Percentiles rank a stretch among this genome's conserved stretches.
Conservation (phyloP, 2,329 filamentous ascomycete genomes). For the Monosporascus sp. region DNA sequence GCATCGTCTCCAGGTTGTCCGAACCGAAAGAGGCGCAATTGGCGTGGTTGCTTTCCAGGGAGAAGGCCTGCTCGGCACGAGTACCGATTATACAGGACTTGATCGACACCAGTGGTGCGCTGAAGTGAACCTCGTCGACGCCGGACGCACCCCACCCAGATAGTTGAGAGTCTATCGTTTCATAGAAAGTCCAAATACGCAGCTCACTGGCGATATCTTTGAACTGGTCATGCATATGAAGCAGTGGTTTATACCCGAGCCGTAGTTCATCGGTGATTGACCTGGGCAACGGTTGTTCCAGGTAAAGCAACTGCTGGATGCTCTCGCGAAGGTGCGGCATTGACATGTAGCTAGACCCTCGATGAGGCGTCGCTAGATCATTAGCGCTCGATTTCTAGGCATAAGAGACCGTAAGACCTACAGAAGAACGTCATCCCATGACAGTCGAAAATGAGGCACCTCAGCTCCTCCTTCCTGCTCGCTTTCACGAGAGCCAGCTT, state of each 20-base stretch:
- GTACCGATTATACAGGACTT: slow-evolving; percentile 49
- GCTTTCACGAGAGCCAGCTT: slow-evolving; percentile 52
- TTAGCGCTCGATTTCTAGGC: slow-evolving; percentile 4
- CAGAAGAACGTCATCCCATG: slow-evolving; percentile 58
- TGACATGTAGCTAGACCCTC: slow-evolving; percentile 58
- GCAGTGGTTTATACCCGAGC: slow-evolving; percentile 43
- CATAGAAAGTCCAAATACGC: slow-evolving; percentile 58
- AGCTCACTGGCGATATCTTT: slow-evolving; percentile 52
- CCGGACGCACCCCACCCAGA: slow-evolving; percentile 35
- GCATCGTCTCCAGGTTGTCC: slow-evolving; percentile 43
- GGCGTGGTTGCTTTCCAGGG: slow-evolving; percentile 50
- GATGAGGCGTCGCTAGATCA: slow-evolving; percentile 50
- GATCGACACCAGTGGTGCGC: slow-evolving; percentile 53
- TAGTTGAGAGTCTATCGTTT: slow-evolving; percentile 55
- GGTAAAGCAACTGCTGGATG: slow-evolving; percentile 46
- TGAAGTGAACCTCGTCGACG: slow-evolving; percentile 47
- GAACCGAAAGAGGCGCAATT: slow-evolving; percentile 50
- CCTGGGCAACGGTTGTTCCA: slow-evolving; percentile 45
- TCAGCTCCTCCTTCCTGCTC: slow-evolving; percentile 31
- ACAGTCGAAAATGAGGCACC: slow-evolving; percentile 47
- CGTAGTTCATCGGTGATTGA: slow-evolving; percentile 46
- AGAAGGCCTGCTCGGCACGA: slow-evolving; percentile 46
- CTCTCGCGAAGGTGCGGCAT: slow-evolving; percentile 50
- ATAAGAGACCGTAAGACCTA: slow-evolving; percentile 23
- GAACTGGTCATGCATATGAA: slow-evolving; percentile 50